Conservation (phyloP, 768 basidiomycete genomes). For the Pisolithus microcarpus region DNA sequence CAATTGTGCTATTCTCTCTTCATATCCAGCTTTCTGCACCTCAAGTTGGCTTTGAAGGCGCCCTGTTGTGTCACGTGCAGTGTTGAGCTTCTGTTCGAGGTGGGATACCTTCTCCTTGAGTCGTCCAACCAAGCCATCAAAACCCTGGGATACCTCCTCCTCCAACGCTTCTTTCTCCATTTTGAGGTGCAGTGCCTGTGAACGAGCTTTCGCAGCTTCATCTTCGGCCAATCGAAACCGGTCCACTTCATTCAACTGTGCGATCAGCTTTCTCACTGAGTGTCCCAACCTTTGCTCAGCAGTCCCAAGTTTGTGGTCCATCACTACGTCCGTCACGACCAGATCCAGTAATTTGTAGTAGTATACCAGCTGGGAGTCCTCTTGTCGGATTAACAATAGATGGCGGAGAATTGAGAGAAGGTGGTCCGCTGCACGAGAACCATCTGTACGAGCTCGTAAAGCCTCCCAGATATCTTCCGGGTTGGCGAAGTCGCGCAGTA, state of each 20-base stretch:
- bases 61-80: slow-evolving; percentile 73
- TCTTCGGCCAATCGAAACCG: slow-evolving; percentile 69
- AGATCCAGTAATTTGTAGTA: slow-evolving; percentile 91
- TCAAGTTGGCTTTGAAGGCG: slow-evolving; percentile 72
- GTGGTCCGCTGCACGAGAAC: slow-evolving; percentile 72
- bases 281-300: slow-evolving; percentile 82
- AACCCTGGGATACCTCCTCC: slow-evolving; percentile 72
- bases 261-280: slow-evolving; percentile 82
- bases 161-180: slow-evolving; percentile 80
- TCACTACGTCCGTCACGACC: slow-evolving; percentile 82
- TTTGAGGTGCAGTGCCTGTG: slow-evolving; percentile 55
- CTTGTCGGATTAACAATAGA: slow-evolving; percentile 82
- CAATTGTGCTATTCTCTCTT: slow-evolving; percentile 80
- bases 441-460: slow-evolving; percentile 67
- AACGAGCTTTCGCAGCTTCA: slow-evolving; percentile 65
- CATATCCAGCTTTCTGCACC: slow-evolving; percentile 70
- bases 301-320: slow-evolving; percentile 83
- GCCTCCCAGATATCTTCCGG: slow-evolving; percentile 86
- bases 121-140: slow-evolving; percentile 77
- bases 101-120: slow-evolving; percentile 65
- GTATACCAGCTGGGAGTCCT: slow-evolving; percentile 75
- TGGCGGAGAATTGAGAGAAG: slow-evolving; percentile 95
- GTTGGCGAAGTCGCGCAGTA: slow-evolving; percentile 68
- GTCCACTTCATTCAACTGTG: slow-evolving; percentile 87
- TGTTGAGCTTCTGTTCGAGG: slow-evolving; percentile 68